phyloP scores from a whole-genome alignment of 2,329 filamentous ascomycete species.

The Botrytis byssoidea region DNA sequence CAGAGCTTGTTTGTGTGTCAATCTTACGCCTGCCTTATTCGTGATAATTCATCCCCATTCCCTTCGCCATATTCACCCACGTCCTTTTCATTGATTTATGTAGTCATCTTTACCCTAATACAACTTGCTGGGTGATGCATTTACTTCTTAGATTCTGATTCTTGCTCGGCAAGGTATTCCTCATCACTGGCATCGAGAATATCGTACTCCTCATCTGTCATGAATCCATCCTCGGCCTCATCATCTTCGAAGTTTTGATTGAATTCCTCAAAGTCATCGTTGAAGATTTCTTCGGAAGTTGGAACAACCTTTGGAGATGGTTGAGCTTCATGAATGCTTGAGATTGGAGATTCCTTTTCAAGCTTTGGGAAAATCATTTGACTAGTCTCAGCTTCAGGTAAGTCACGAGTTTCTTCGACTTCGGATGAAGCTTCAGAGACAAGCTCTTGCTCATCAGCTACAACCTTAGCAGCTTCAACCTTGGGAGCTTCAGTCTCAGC shows the following conservation, averaged over 20 bases:
- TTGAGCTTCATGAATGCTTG: slow-evolving; percentile 67
- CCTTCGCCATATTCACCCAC: slow-evolving; percentile 20
- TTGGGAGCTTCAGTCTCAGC: background rate
- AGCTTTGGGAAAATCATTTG: slow-evolving; percentile 97
- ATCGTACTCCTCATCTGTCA: slow-evolving; percentile 98
- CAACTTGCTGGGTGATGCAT: slow-evolving; percentile 20
- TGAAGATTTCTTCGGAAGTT: slow-evolving; percentile 40
- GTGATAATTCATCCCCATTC: slow-evolving; percentile 20
- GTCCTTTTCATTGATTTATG: slow-evolving; percentile 1
- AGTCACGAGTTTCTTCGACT: background rate
- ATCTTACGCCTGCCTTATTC: slow-evolving; percentile 34
- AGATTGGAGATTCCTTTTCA: slow-evolving; percentile 85
- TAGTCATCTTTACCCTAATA: background rate
- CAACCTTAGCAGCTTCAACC: background rate
- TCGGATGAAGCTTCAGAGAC: background rate
- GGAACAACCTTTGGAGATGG: slow-evolving; percentile 47
- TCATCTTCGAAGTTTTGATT: slow-evolving; percentile 56
- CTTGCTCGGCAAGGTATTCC: slow-evolving; percentile 64
- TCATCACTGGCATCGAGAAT: slow-evolving; percentile 94
- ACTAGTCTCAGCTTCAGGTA: slow-evolving; percentile 46
- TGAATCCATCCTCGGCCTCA: slow-evolving; percentile 69
- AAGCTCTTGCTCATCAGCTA: background rate
- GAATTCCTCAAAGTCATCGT: slow-evolving; percentile 48
- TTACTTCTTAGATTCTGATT: slow-evolving; percentile 36
- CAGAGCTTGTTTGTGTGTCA: slow-evolving; percentile 34